Evolutionary conservation across 345 rosid genomes (phyloP), one percentile per base, ranked within the genome.

Genomic region (Cochlearia excelsa): DNA sequence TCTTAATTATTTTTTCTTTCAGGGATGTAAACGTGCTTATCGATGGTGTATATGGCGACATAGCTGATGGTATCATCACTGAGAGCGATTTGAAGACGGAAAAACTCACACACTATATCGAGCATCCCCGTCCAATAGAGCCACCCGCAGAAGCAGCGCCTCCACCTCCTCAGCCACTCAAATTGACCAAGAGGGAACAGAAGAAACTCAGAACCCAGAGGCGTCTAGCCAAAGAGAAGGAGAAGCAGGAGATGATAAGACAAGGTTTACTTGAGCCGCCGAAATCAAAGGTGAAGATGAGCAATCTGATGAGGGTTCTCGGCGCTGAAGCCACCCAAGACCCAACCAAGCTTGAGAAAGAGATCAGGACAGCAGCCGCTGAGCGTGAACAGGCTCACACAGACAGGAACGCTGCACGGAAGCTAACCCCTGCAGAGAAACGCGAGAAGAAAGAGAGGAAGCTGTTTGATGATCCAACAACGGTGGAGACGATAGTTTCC

Each of bases 261-360:
- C 99, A 93, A 75, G 99, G 99, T 46, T 65, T 93, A 72, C 69
- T 90, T 65, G 97, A 87, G 72, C 97, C 92, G 28, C 97, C 95
- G 9, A 93, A 89, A 57, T 75, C 92, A 11, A 93, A 89, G 74
- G 95, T 93, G 29, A 93, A 89, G 59, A 79, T 90, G 95, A 93
- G 96, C 79, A 93, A 93, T 62, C 70, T 93, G 42, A 93, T 93
- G 99, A 93, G 78, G 70, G 99, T 93, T 70, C 85, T 93, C 54
- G 97, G 96, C n/a, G 66, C 88, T 28, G 97, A 93, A 78, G 99
- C 99, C 23, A 87, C 97, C n/a, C 96, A 89, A 71, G 99, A 93
- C 65, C 97, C 99, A 26, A 93, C 97, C 31, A 81, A 77, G 74
- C 99, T 93, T 27, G 99, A 93, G 72, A 89, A 70, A 80, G 95